phyloP scores from a whole-genome alignment of 306 rosid genomes.

The Lathyrus tuberosus region DNA sequence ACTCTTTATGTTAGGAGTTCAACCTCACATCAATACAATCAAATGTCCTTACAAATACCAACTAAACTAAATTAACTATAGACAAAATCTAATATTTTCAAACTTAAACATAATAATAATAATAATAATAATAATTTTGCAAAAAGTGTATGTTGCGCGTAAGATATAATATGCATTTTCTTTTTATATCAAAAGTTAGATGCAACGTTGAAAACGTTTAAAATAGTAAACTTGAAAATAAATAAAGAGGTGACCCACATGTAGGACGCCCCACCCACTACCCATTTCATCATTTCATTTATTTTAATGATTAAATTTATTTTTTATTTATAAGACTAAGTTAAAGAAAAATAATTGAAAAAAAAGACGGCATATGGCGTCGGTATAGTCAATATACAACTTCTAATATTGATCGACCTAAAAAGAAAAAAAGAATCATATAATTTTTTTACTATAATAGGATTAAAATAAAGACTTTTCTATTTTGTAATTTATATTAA shows the following conservation, averaged over 20 bases:
- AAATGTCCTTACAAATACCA: no score
- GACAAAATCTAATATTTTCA: no score
- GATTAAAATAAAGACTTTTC: neutral
- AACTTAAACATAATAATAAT: no score
- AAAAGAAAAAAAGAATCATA: neutral
- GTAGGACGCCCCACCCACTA: conserved; percentile 2
- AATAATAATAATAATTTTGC: no score
- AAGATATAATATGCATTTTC: conserved; percentile 3
- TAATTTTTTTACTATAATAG: neutral
- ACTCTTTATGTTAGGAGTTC: no score
- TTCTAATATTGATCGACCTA: conserved; percentile 10
- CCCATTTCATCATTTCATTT: neutral
- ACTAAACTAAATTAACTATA: no score
- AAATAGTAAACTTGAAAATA: conserved; percentile 30
- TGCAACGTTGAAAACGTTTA: conserved; percentile 66
- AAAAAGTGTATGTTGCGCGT: conserved; percentile 29
- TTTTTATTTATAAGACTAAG: neutral
- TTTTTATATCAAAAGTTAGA: neutral
- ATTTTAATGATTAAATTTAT: no score
- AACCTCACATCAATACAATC: no score
- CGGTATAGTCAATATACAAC: conserved; percentile 36
- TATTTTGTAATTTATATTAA: neutral
- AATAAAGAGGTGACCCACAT: conserved; percentile 25
- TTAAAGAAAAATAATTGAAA: neutral
- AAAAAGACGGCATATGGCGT: neutral